Evolutionary conservation across 306 rosid species (phyloP).

Genomic region (Gynostemma pentaphyllum): DNA sequence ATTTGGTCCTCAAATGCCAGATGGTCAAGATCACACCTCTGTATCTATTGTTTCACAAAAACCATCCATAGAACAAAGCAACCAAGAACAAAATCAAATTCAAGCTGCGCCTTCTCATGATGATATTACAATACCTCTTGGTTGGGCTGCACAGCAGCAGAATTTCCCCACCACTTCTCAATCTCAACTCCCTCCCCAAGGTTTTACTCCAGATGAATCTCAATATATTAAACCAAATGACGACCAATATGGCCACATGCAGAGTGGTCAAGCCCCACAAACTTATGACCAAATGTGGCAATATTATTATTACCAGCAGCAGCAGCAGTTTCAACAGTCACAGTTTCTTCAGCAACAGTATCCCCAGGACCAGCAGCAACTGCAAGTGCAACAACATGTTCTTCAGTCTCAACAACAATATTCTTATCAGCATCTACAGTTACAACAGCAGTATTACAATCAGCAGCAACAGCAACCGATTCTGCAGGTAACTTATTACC

Average conservation of each 20-base stretch:
- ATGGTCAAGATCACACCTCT: slow-evolving; percentile 26
- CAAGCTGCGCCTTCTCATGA: slow-evolving; percentile 29
- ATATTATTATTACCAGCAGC: slow-evolving; percentile 73
- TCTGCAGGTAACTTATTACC: not conserved
- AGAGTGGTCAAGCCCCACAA: slow-evolving; percentile 31
- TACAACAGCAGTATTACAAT: slow-evolving; percentile 31
- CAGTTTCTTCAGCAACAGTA: slow-evolving; percentile 15
- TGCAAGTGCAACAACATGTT: slow-evolving; percentile 41
- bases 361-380: slow-evolving; percentile 31
- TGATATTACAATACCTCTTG: slow-evolving; percentile 18
- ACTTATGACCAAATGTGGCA: slow-evolving; percentile 66
- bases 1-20: slow-evolving; percentile 28
- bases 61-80: slow-evolving; percentile 38
- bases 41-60: slow-evolving; percentile 21
- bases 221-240: slow-evolving; percentile 32
- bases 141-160: slow-evolving; percentile 40
- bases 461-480: slow-evolving; percentile 27
- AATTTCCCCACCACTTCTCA: slow-evolving; percentile 30
- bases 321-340: slow-evolving; percentile 23
- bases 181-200: slow-evolving; percentile 31
- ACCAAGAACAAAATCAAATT: slow-evolving; percentile 40
- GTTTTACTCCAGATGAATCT: slow-evolving; percentile 19
- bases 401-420: slow-evolving; percentile 34
- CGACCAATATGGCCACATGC: slow-evolving; percentile 44
- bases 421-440: slow-evolving; percentile 27